Evolutionary conservation across 2,329 filamentous ascomycete species (phyloP).

Genomic region (Tolypocladium ovalisporum): DNA sequence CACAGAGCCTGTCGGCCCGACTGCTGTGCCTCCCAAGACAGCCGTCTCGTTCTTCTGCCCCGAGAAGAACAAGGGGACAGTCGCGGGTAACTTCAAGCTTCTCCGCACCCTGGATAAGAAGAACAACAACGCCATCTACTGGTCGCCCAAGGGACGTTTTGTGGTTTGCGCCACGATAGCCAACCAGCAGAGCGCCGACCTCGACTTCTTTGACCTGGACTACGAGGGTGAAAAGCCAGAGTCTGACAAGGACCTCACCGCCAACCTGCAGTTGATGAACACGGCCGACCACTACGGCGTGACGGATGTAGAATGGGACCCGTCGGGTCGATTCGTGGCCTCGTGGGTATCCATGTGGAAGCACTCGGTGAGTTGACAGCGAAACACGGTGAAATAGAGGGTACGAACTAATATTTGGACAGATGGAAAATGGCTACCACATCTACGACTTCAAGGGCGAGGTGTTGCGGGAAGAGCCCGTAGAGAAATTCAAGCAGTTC

Average conservation of each 20-base stretch:
- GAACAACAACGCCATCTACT: conserved; percentile 99
- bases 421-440: conserved; percentile 99
- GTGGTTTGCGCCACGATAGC: conserved; percentile 88
- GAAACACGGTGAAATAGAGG: no score
- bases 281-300: conserved; percentile 93
- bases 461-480: conserved; percentile 75
- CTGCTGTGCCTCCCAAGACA: conserved; percentile 85
- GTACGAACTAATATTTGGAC: conserved; percentile 7
- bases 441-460: conserved; percentile 94
- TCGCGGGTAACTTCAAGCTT: conserved; percentile 89
- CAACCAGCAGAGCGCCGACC: conserved; percentile 85
- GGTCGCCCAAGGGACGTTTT: conserved; percentile 91
- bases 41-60: conserved; percentile 93
- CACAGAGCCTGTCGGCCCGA: conserved; percentile 66
- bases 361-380: conserved; percentile 59
- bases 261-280: conserved; percentile 92
- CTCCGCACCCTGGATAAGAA: conserved; percentile 95
- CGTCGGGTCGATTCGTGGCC: conserved; percentile 86
- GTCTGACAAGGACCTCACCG: conserved; percentile 84
- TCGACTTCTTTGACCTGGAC: conserved; percentile 96
- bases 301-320: conserved; percentile 97
- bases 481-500: conserved; percentile 98
- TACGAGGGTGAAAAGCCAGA: conserved; percentile 96
- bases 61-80: conserved; percentile 77
- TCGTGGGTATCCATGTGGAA: conserved; percentile 94